Base-by-base conservation (phyloP, 495 filamentous ascomycete genomes). In the Penicillium alfredii region DNA sequence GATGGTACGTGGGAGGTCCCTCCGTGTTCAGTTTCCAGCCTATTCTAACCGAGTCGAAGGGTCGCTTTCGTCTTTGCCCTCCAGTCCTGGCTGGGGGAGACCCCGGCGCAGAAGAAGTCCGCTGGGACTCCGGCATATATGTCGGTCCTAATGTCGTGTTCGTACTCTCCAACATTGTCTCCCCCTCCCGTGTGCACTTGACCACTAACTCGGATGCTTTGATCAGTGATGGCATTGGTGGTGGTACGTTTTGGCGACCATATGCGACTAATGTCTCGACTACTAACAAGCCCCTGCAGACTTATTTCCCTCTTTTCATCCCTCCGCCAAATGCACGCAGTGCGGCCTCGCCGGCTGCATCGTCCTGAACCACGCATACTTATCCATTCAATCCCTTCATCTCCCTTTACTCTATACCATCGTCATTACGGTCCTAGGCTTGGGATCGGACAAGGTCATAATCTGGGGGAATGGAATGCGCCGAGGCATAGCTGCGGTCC, bases 11-110 rank as follows among this genome's bases (percentile, higher is more conserved):
- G 16, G 9, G 20, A 20, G 13, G 14, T 32, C 10, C 8, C 23
- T 28, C 7, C 4, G 13, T 15, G n/a, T 13, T 27, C n/a, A 14
- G 19, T 19, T 17, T 11, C 35, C 13, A 10, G 23, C 19, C 8
- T 18, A n/a, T 22, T 41, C 37, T 54, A 30, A 52, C 21, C 9
- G 11, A 23, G 19, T 19, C 31, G 11, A 55, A 90, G 87, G 88
- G 80, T 82, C 6, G 71, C 88, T 4, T 81, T 95, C 30, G 77
- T 90, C 31, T 82, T 93, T 60, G 77, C 86, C 35, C 62, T 94
- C 26, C 87, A 94, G 64, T 76, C 69, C 45, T 94, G 87, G 88
- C 73, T 95, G 11, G 81, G 80, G 40, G 88, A 94, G 68, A 83
- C 80, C 45, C 76, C 82, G 30, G 86, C 88, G 24, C 70, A 82